These are phyloP conservation scores for Lipomyces kockii DNA, from an alignment of 805 yeast species.

Conservation along the genomic window DNA sequence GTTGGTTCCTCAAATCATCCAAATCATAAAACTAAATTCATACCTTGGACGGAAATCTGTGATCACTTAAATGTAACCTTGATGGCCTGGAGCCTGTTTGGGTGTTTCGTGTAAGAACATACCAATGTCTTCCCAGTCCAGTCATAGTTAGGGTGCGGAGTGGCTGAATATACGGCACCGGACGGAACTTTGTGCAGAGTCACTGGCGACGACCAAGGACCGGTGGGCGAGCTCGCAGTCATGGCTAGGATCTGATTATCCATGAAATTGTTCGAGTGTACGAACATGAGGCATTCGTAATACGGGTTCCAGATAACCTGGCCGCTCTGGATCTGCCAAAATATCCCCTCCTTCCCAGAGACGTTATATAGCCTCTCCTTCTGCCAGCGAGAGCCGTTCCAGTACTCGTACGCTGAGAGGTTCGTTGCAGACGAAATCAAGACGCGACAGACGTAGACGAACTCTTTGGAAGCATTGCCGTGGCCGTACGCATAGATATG, in stretches of 20 bases:
- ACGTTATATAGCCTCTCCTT: slow-evolving; percentile 6
- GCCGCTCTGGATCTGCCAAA: slow-evolving; percentile 9
- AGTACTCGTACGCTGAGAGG: slow-evolving; percentile 6
- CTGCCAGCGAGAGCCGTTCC: slow-evolving; percentile 11
- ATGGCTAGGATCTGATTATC: slow-evolving; percentile 7
- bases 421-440: not conserved
- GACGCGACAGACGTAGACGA: slow-evolving; percentile 9
- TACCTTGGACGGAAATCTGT: not conserved
- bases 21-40: too few species aligned
- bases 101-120: slow-evolving; percentile 7
- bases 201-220: slow-evolving; percentile 9
- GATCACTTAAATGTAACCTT: not conserved
- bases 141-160: slow-evolving; percentile 7
- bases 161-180: not conserved
- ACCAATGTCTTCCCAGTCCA: slow-evolving; percentile 10
- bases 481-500: slow-evolving; percentile 13
- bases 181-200: slow-evolving; percentile 3
- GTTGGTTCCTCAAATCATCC: too few species aligned
- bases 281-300: slow-evolving; percentile 7
- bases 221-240: slow-evolving; percentile 3
- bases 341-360: slow-evolving; percentile 1
- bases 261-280: not conserved
- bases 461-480: slow-evolving; percentile 2
- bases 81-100: slow-evolving; percentile 3
- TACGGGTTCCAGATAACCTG: slow-evolving; percentile 5